phyloP scores from a whole-genome alignment of 2,329 filamentous ascomycete genomes.

The Alternaria postmessia region DNA sequence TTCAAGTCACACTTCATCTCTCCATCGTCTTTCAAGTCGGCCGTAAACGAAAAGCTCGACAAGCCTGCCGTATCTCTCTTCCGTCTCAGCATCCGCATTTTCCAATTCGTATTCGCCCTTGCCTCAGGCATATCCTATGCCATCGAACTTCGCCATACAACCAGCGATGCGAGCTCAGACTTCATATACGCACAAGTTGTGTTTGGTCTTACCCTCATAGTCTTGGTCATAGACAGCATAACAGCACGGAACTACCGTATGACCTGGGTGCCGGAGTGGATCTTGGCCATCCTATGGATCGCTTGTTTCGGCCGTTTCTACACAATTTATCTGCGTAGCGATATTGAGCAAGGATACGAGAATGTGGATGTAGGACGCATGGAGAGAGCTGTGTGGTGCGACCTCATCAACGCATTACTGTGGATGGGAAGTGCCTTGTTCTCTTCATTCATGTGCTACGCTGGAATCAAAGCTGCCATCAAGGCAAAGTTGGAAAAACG shows the following conservation, averaged over 20 bases:
- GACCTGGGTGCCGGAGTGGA: constrained; percentile 33
- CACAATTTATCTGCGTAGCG: constrained; percentile 15
- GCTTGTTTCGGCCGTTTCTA: constrained; percentile 34
- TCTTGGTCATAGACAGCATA: constrained; percentile 24
- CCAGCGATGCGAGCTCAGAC: constrained; percentile 10
- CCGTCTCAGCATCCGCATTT: constrained; percentile 26
- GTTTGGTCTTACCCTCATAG: constrained; percentile 26
- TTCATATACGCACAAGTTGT: constrained; percentile 34
- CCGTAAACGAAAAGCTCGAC: constrained; percentile 28
- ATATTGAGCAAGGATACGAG: constrained; percentile 12
- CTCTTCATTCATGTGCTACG: constrained; percentile 37
- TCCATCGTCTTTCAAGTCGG: constrained; percentile 29
- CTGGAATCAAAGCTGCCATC: constrained; percentile 28
- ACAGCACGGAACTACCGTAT: constrained; percentile 34
- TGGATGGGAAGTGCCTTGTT: constrained; percentile 36
- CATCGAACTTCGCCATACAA: constrained; percentile 23
- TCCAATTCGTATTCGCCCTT: constrained; percentile 35
- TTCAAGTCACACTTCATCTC: constrained; percentile 27
- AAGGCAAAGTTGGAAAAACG: constrained; percentile 18
- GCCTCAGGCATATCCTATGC: constrained; percentile 37
- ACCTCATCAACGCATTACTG: constrained; percentile 33
- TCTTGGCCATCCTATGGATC: constrained; percentile 31
- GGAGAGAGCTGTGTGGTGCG: constrained; percentile 32
- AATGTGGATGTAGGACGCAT: constrained; percentile 24
- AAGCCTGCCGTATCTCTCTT: constrained; percentile 32